Base-by-base conservation (phyloP, 2,329 filamentous ascomycete genomes). In the Fusarium oxysporum region DNA sequence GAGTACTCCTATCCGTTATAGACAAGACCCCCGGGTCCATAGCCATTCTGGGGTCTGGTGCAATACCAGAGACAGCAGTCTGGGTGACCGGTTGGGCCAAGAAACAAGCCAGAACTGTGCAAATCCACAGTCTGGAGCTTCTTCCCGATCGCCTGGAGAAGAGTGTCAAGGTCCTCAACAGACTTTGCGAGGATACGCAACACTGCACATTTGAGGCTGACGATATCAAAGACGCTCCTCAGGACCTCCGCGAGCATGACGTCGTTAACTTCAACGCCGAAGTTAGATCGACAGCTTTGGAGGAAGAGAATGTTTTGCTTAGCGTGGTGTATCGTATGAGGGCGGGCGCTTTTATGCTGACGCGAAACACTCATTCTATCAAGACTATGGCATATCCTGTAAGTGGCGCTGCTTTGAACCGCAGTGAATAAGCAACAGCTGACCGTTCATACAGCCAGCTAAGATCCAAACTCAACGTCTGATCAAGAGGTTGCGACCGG, bases 361-460 rank as follows among this genome's bases (percentile, higher is more conserved):
- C 53, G 11, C 37, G 37, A 23, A 55, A 37, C 53, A 55, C 53
- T 5, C 53, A 33, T 55, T 55, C 53, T 19, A 55, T 55, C 37
- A 55, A 55, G 28, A 55, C 53, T 11, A 55, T 55, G 53, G 53
- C 53, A 16, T 55, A 55, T 55, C 53, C 53, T 33, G 53, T 55
- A 44, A 56, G 25, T 25, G 25, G 25, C 25, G 25, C 25, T 25
- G 25, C 25, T 25, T 25, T 25, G 25, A 25, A 25, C 25, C 25
- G 5, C 25, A 25, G 25, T 25, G 25, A 25, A 25, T 25, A 25
- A 25, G 25, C 1, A 5, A 13, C 3, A 2, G 9, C 38, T 56
- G 6, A 45, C 38, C 30, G 5, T 25, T 23, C 8, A 45, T 21
- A 12, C n/a, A 56, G 38, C 53, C 38, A 23, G 53, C 38, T 17